Base-by-base conservation (phyloP, 139 green algal genomes). In the Chlamydomonas eustigma region DNA sequence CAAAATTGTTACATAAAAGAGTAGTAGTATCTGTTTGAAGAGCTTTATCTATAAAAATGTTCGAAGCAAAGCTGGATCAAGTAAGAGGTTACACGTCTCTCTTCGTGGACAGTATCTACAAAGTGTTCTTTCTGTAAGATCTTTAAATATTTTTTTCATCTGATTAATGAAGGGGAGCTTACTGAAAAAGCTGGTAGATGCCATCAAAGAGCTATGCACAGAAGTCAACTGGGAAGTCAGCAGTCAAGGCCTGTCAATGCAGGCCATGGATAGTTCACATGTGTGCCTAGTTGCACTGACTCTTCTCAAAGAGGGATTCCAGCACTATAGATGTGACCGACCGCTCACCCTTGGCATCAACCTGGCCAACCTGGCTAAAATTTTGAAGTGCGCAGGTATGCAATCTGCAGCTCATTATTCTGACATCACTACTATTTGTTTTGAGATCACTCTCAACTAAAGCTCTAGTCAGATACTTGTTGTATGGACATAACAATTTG, bases 231-330 rank as follows among this genome's bases (percentile, higher is more conserved):
- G 98, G 70, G 96, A 99, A 76, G 97, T 93, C 85, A 92, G 80
- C 70, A 71, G 72, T 67, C 88, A 80, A 22, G 94, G 94, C 28
- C 66, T 86, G 3, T 31, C 65, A 22, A 81, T 99, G 37, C 95
- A 99, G 78, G 94, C 96, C 1, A 99, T 99, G 96, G 96, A 99
- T 87, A 94, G 89, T n/a, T 96, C 88, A 28, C 96, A 99, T 80
- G 96, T 44, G 3, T 75, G 68, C 36, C 38, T 75, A n/a, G 38
- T 63, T 63, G 39, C 44, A 51, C 31, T 68, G 12, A 39, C 25
- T 2, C 44, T 76, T 67, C n/a, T 28, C 22, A n/a, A 31, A 3
- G 71, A 76, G 4, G 39, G 71, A 4, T 98, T 98, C 72, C 93
- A 98, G 38, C 93, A 98, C 84, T 98, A 92, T 80, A 86, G 95